Conservation (phyloP, 192 early-diverging fungal genomes). For the Coemansia sp. region DNA sequence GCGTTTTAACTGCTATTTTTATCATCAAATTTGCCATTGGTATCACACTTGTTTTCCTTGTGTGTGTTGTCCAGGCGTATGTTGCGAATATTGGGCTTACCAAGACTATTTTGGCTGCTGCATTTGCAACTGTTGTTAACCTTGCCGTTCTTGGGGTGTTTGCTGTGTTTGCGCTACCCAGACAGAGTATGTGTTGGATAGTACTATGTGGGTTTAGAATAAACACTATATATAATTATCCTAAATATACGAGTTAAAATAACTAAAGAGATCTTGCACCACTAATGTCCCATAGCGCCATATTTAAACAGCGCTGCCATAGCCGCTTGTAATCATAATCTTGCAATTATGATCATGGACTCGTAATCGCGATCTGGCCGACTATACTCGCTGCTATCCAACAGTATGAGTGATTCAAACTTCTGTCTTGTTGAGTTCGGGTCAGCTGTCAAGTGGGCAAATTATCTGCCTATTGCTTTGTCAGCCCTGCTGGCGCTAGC, state of each 20-base stretch:
- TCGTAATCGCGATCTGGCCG: too few species aligned
- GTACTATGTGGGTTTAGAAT: too few species aligned
- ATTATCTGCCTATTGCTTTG: background rate
- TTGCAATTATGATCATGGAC: too few species aligned
- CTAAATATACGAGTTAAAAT: too few species aligned
- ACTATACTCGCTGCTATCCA: too few species aligned
- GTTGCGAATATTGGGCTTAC: conserved; percentile 17
- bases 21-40: background rate
- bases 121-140: background rate
- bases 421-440: background rate
- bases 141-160: background rate
- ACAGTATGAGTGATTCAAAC: too few species aligned
- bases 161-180: background rate
- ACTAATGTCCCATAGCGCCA: too few species aligned
- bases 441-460: background rate
- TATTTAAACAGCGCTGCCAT: too few species aligned
- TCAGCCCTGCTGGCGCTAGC: background rate
- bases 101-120: conserved; percentile 19
- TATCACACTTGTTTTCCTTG: conserved; percentile 4
- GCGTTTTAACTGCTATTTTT: background rate
- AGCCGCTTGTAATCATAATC: too few species aligned
- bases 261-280: too few species aligned
- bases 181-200: too few species aligned
- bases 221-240: too few species aligned
- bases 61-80: conserved; percentile 30